Percentiles rank a stretch among this genome's conserved stretches.
phyloP scores from a whole-genome alignment of 768 basidiomycete species.

The Boletellus ananiceps region DNA sequence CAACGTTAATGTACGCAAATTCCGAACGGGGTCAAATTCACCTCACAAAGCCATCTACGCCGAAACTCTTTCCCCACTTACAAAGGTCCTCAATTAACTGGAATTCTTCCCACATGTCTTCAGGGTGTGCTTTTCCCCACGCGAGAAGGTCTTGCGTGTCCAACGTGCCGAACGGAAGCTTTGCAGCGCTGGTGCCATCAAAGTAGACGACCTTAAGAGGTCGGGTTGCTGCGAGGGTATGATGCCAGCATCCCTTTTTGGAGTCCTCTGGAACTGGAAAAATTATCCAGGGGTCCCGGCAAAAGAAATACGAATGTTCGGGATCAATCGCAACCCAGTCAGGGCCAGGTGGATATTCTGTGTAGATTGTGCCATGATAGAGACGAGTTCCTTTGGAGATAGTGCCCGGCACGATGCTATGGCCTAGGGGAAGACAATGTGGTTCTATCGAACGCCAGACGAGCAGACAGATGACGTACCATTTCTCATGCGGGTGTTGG shows the following conservation, averaged over 20 bases:
- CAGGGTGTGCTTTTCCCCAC: constrained; percentile 34
- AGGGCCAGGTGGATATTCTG: constrained; percentile 16
- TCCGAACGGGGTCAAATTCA: background rate
- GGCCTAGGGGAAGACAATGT: background rate
- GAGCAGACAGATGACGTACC: constrained; percentile 9
- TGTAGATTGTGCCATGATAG: constrained; percentile 2
- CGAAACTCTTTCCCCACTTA: constrained; percentile 38
- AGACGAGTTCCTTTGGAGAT: constrained; percentile 5
- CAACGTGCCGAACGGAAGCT: constrained; percentile 38
- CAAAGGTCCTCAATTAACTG: constrained; percentile 38
- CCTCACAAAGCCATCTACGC: constrained; percentile 48
- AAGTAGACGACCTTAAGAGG: constrained; percentile 48
- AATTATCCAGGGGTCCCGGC: background rate
- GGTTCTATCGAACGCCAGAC: background rate
- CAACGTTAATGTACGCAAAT: background rate
- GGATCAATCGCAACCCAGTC: constrained; percentile 31
- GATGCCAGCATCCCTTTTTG: constrained; percentile 1
- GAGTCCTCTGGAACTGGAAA: background rate
- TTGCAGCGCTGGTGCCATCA: constrained; percentile 48
- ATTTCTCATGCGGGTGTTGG: constrained; percentile 36
- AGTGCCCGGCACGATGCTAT: constrained; percentile 4
- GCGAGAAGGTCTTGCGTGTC: constrained; percentile 44
- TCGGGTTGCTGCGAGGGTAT: constrained; percentile 10
- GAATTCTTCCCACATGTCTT: constrained; percentile 27
- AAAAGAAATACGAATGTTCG: constrained; percentile 35